Evolutionary conservation across 2,329 filamentous ascomycete species (phyloP).

Genomic region (Pyricularia pennisetigena): DNA sequence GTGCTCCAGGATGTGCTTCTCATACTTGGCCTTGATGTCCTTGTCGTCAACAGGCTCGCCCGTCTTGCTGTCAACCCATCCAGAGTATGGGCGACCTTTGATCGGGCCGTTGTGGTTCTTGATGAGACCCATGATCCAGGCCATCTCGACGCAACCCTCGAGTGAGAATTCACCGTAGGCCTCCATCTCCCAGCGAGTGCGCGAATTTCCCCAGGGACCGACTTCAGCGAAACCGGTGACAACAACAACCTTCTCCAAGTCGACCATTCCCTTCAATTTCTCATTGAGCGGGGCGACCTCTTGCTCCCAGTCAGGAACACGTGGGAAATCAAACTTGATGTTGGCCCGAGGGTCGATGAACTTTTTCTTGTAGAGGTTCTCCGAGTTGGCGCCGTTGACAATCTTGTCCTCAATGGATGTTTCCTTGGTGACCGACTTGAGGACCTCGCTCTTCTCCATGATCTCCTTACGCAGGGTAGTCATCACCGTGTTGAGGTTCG

Average conservation of each 20-base stretch:
- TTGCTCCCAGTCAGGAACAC: constrained; percentile 80
- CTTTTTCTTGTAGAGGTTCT: constrained; percentile 90
- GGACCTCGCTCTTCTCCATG: constrained; percentile 88
- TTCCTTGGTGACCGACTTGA: constrained; percentile 89
- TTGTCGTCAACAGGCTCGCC: constrained; percentile 96
- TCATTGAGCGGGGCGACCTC: constrained; percentile 85
- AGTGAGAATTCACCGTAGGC: constrained; percentile 93
- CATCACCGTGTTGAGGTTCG: constrained; percentile 91
- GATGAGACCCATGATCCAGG: constrained; percentile 99
- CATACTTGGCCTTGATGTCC: constrained; percentile 94
- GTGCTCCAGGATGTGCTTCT: constrained; percentile 93
- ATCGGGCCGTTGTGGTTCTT: constrained; percentile 95
- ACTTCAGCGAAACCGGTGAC: constrained; percentile 95
- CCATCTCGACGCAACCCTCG: constrained; percentile 98
- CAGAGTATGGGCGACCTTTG: constrained; percentile 93
- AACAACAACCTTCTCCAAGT: constrained; percentile 95
- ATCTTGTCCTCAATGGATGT: constrained; percentile 95
- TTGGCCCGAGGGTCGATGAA: constrained; percentile 90
- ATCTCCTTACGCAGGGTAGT: constrained; percentile 87
- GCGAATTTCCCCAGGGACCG: constrained; percentile 96
- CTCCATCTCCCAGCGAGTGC: constrained; percentile 99
- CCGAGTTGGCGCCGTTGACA: constrained; percentile 87
- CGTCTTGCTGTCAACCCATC: constrained; percentile 92
- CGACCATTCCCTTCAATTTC: constrained; percentile 92
- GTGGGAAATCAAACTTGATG: constrained; percentile 94